Evolutionary conservation across 805 yeast species (phyloP).

Genomic region (Myxozyma vanderwaltii): DNA sequence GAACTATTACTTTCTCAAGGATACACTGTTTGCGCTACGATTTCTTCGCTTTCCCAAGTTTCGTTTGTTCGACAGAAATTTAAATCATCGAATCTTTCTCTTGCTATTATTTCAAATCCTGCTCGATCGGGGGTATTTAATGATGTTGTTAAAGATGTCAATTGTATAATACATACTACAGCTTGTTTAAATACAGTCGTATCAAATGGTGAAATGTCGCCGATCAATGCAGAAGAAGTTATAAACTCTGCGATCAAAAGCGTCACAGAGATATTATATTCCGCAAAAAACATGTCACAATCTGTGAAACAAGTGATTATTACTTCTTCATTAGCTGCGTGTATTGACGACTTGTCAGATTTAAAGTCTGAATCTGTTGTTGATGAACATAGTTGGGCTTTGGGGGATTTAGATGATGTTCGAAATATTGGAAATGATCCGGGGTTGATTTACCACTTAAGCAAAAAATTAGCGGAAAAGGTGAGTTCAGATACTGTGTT

Average conservation of each 20-base stretch:
- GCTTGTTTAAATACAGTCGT: too few species aligned
- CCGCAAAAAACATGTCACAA: constrained; percentile 41
- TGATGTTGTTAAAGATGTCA: constrained; percentile 46
- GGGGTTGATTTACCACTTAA: constrained; percentile 36
- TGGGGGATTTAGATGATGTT: constrained; percentile 56
- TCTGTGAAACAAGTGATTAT: constrained; percentile 50
- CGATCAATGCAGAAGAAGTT: too few species aligned
- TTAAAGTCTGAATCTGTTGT: constrained; percentile 28
- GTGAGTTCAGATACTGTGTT: neutral
- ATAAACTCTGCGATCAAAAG: constrained; percentile 53
- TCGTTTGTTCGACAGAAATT: constrained; percentile 39
- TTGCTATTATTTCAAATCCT: constrained; percentile 41
- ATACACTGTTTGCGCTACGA: constrained; percentile 51
- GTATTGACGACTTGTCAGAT: constrained; percentile 31
- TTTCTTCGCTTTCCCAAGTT: constrained; percentile 48
- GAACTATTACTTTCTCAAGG: constrained; percentile 45
- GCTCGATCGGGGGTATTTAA: constrained; percentile 51
- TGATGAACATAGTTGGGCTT: constrained; percentile 47
- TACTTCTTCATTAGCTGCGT: constrained; percentile 59
- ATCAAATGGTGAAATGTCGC: too few species aligned
- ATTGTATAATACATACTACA: constrained; percentile 43
- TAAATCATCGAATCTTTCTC: constrained; percentile 42
- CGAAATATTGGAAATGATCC: constrained; percentile 46
- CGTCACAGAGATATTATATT: constrained; percentile 48
- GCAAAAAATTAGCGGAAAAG: constrained; percentile 30